Evolutionary conservation across 352 stramenopile genomes (phyloP), one percentile per base, ranked within the genome.

Genomic region (Phytophthora quininea): DNA sequence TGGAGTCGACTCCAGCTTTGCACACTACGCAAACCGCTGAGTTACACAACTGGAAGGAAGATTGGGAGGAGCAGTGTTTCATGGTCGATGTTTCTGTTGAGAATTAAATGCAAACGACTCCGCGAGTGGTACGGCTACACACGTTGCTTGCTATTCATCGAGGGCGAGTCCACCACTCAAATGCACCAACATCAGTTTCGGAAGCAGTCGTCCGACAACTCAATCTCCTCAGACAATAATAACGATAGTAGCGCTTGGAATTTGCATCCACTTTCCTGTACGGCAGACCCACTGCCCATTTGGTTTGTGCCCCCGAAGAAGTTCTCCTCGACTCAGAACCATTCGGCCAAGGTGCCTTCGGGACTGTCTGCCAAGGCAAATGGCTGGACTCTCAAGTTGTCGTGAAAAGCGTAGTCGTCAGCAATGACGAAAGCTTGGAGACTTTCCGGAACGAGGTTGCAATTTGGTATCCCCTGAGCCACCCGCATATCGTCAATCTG

Each of bases 401-500:
- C 19, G 40, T 73, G 32, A 73, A 73, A 29, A 62, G 29, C 14
- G 15, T 69, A 31, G 54, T 62, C 57, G 38, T 35, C 12, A 54
- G 32, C 3, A 48, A 57, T 6, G 64, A 63, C 0, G 59, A 52
- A 43, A 60, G 65, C 38, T 64, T 64, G 29, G 47, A 49, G 6
- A 63, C 66, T 3, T 74, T 74, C 45, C 42, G 58, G 1, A 59
- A 56, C 3, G 66, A 74, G 14, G 66, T 51, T 19, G 43, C 37
- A 11, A 62, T 74, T 30, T 74, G 60, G 66, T 38, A 62, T 14
- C 57, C 59, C 6, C 50, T 49, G 27, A 54, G 61, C 24, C 66
- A 74, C 19, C 53, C 32, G 27, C 60, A 74, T 15, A 35, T 74
- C 11, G 61, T 69, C 4, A 62, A 65, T 19, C 65, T 74, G 15